Percentiles rank a stretch among this genome's conserved stretches.
These are phyloP conservation scores for Ustilago shanxiensis DNA, from an alignment of 1,284 basidiomycete species.

Conservation along the genomic window DNA sequence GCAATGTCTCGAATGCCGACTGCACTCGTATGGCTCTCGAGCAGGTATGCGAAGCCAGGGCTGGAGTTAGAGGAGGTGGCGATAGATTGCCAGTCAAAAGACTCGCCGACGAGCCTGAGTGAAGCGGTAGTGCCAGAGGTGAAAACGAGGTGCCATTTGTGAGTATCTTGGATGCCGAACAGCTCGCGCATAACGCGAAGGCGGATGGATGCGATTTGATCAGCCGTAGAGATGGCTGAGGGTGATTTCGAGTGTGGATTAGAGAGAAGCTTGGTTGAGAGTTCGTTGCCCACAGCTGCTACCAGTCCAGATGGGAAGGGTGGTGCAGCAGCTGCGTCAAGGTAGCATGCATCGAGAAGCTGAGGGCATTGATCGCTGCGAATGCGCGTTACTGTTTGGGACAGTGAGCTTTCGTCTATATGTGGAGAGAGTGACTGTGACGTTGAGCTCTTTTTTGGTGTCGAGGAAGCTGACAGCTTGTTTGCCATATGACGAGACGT, in stretches of 20 bases:
- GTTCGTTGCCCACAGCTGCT: constrained; percentile 29
- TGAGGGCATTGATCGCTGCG: constrained; percentile 38
- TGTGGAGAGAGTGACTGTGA: neutral
- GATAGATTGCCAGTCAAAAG: constrained; percentile 36
- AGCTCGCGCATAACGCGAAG: constrained; percentile 58
- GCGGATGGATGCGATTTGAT: constrained; percentile 53
- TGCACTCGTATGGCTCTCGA: constrained; percentile 54
- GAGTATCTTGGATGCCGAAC: constrained; percentile 55
- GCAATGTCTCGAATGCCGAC: constrained; percentile 54
- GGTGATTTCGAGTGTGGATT: constrained; percentile 69
- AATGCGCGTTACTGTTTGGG: constrained; percentile 17
- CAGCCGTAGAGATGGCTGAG: constrained; percentile 52
- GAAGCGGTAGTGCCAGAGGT: constrained; percentile 56
- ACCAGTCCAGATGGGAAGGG: constrained; percentile 60
- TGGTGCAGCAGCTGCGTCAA: constrained; percentile 68
- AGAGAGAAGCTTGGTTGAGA: constrained; percentile 56
- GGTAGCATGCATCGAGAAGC: constrained; percentile 55
- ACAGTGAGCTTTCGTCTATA: neutral
- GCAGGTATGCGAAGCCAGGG: constrained; percentile 35
- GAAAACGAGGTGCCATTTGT: constrained; percentile 58
- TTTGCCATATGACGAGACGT: neutral
- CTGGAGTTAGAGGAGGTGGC: neutral
- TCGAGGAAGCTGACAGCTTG: neutral
- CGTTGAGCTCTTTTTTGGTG: neutral
- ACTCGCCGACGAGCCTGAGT: constrained; percentile 54